These are phyloP conservation scores for Salix koriyanagi DNA, from an alignment of 345 rosid species.

Conservation along the genomic window DNA sequence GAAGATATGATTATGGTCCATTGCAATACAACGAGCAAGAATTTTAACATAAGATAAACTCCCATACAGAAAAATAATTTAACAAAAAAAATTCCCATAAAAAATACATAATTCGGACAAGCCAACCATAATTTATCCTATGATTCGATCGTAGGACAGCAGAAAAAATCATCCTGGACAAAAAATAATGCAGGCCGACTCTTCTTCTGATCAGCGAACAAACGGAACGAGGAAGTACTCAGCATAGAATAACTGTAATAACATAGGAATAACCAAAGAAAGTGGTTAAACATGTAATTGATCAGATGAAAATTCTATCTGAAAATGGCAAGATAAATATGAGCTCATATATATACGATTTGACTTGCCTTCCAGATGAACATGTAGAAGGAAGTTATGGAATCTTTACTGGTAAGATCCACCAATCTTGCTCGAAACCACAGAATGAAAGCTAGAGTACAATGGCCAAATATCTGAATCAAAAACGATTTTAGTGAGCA, in stretches of 20 bases:
- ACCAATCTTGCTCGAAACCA: slow-evolving; percentile 24
- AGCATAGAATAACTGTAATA: slow-evolving; percentile 27
- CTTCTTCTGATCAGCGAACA: slow-evolving; percentile 18
- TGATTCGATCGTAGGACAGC: no score
- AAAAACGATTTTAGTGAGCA: neutral
- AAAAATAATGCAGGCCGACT: neutral
- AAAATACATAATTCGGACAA: no score
- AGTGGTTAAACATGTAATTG: no score
- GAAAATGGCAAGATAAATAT: neutral
- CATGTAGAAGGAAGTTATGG: slow-evolving; percentile 30
- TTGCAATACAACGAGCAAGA: no score
- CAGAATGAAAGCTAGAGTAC: slow-evolving; percentile 15
- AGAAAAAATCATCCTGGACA: no score
- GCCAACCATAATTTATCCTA: no score
- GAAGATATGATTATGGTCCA: no score
- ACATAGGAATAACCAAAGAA: no score
- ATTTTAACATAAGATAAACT: no score
- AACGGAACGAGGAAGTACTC: slow-evolving; percentile 35
- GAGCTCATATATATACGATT: neutral
- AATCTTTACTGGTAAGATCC: slow-evolving; percentile 19
- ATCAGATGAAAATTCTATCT: neutral
- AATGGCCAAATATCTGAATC: slow-evolving; percentile 26
- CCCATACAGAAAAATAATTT: no score
- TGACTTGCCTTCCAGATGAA: slow-evolving; percentile 39
- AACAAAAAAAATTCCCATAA: no score